These are phyloP conservation scores for Populus deltoides DNA, from an alignment of 345 rosid genomes.

Conservation along the genomic window DNA sequence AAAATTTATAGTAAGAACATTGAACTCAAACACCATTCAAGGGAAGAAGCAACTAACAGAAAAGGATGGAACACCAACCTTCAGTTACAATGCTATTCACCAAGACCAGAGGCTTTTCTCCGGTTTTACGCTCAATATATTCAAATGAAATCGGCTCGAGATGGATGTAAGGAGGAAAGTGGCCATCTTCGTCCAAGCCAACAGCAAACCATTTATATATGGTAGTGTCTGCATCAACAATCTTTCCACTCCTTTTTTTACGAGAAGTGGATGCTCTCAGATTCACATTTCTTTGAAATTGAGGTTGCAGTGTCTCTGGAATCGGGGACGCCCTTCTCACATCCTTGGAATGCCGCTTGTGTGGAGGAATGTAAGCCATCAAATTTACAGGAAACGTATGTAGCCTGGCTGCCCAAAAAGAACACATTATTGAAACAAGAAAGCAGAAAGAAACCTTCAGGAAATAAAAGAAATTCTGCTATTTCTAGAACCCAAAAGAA, in stretches of 20 bases:
- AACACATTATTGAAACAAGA: background rate
- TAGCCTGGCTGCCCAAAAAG: background rate
- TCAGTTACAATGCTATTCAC: slow-evolving; percentile 21
- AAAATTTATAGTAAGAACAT: too few relatives aligned
- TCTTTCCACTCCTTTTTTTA: slow-evolving; percentile 22
- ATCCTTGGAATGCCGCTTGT: slow-evolving; percentile 46
- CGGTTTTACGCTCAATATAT: slow-evolving; percentile 15
- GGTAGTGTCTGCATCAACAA: slow-evolving; percentile 34
- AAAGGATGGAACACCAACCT: slow-evolving; percentile 25
- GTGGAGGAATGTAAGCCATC: background rate
- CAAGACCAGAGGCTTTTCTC: slow-evolving; percentile 37
- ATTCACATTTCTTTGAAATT: slow-evolving; percentile 32
- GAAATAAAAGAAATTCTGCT: background rate
- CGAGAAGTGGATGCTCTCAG: slow-evolving; percentile 8
- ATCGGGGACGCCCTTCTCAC: slow-evolving; percentile 23
- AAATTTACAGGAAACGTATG: too few relatives aligned
- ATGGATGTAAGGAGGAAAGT: slow-evolving; percentile 29
- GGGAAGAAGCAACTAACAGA: background rate
- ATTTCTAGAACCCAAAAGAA: background rate
- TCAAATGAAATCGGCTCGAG: slow-evolving; percentile 33
- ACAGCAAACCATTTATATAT: slow-evolving; percentile 46
- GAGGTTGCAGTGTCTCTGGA: slow-evolving; percentile 32
- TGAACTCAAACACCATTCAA: background rate
- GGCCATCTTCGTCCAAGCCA: slow-evolving; percentile 41
- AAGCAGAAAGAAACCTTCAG: background rate